Base-by-base conservation (phyloP, 75 land plant species). In the Ceratopteris richardii region DNA sequence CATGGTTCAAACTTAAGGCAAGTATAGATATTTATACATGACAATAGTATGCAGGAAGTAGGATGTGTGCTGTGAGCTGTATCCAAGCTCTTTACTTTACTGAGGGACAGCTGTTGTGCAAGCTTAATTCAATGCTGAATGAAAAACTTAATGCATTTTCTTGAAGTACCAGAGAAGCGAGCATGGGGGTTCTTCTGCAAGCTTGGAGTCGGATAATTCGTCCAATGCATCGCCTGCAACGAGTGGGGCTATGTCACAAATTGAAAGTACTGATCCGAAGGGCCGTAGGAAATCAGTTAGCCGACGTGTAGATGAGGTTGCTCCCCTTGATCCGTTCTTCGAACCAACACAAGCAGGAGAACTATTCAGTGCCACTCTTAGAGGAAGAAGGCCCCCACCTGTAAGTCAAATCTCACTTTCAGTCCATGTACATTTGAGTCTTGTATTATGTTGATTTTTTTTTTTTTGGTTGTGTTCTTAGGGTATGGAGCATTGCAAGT, bases 331-430 rank as follows among this genome's bases (percentile, higher is more conserved):
- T 52, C 6, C 69, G 7, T 66, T 72, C 56, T 59, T 60, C 12
- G 96, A 83, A 54, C 67, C 85, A 46, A 81, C 74, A 57, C 94
- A 85, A 61, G 82, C 68, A 53, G 82, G 86, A 40, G 89, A 85
- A 29, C 73, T 82, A 52, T 68, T 80, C 31, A 75, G 74, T 73
- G 87, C 75, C 28, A 56, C 76, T 48, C 39, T 63, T 51, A 24
- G 13, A 28, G 76, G 66, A 18, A 44, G 68, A 23, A 77, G 74
- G 56, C 69, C 82, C 39, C 74, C 78, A n/a, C 75, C 78, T 42
- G 78, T 76, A 54, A 56, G 76, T 61, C 14, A 24, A 27, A 14
- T 19, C 39, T 39, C 53, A 24, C 21, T 48, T 24, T 53, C 26
- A 31, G 3, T n/a, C 18, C 26, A 14, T 11, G 17, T 28, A 12